These are phyloP conservation scores for Colletotrichum sansevieriae DNA, from an alignment of 2,329 filamentous ascomycete species.

Conservation along the genomic window DNA sequence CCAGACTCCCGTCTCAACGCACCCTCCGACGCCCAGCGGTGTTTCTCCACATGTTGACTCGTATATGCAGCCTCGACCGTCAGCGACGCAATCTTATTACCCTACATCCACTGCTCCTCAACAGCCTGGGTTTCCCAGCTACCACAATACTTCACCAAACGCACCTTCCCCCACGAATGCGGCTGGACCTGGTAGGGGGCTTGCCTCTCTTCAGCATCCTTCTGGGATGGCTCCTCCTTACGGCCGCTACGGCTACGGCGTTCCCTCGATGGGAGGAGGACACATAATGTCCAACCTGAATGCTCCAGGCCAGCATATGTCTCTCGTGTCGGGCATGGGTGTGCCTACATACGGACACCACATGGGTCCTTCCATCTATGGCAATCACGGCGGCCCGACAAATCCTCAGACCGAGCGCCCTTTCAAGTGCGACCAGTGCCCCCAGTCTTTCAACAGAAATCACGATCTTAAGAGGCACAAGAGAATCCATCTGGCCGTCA, in stretches of 20 bases:
- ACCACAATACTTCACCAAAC: constrained; percentile 61
- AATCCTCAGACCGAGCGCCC: constrained; percentile 78
- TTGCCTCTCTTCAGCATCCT: constrained; percentile 49
- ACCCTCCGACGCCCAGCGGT: constrained; percentile 63
- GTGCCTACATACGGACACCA: constrained; percentile 66
- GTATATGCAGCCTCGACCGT: constrained; percentile 62
- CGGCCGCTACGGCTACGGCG: constrained; percentile 42
- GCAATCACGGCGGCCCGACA: constrained; percentile 64
- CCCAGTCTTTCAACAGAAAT: constrained; percentile 94
- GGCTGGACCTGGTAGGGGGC: constrained; percentile 53
- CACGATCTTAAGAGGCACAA: constrained; percentile 97
- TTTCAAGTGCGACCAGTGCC: constrained; percentile 93
- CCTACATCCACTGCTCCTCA: constrained; percentile 63
- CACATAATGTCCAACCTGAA: constrained; percentile 84
- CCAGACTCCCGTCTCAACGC: constrained; percentile 57
- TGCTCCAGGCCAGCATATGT: constrained; percentile 79
- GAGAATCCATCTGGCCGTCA: constrained; percentile 92
- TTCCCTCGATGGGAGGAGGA: constrained; percentile 67
- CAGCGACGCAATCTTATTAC: constrained; percentile 74
- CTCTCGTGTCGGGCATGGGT: constrained; percentile 74
- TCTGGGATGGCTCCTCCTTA: constrained; percentile 64
- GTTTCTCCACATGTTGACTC: constrained; percentile 70
- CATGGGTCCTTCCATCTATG: constrained; percentile 69
- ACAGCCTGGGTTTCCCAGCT: constrained; percentile 57
- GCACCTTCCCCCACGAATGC: constrained; percentile 57